Evolutionary conservation across 2,329 filamentous ascomycete genomes (phyloP).

Genomic region (Colletotrichum scovillei): DNA sequence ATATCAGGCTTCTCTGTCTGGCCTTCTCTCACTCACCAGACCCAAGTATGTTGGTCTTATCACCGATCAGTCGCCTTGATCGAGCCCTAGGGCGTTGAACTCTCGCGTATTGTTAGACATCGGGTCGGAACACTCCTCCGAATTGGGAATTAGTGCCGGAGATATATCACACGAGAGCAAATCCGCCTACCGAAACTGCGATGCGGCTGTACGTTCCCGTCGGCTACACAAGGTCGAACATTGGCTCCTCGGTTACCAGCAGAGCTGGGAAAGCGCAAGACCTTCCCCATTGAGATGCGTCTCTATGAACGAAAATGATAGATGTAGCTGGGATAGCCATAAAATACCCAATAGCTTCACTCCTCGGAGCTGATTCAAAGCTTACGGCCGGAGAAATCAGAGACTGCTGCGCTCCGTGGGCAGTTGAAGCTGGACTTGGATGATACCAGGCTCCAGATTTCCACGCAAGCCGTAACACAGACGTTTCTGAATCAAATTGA

Average conservation of each 20-base stretch:
- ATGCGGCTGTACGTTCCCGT: conserved; percentile 12
- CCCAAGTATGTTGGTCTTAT: background rate
- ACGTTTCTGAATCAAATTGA: background rate
- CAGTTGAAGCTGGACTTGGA: background rate
- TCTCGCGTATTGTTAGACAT: background rate
- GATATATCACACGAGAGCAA: background rate
- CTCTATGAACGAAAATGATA: background rate
- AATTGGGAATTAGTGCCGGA: conserved; percentile 1
- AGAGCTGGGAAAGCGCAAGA: background rate
- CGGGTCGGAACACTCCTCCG: background rate
- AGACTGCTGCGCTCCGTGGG: background rate
- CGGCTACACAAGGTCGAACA: background rate
- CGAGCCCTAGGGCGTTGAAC: background rate
- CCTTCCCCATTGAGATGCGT: background rate
- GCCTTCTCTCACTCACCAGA: background rate
- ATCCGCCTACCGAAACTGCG: background rate
- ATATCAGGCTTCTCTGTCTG: no score
- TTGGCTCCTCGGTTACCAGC: background rate
- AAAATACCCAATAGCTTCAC: background rate
- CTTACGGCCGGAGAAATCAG: background rate
- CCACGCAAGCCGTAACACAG: background rate
- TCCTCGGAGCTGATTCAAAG: background rate
- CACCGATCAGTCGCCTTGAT: background rate
- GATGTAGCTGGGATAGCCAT: background rate
- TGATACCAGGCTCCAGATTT: background rate